Evolutionary conservation across 306 rosid species (phyloP).

Genomic region (Echinosophora koreensis): DNA sequence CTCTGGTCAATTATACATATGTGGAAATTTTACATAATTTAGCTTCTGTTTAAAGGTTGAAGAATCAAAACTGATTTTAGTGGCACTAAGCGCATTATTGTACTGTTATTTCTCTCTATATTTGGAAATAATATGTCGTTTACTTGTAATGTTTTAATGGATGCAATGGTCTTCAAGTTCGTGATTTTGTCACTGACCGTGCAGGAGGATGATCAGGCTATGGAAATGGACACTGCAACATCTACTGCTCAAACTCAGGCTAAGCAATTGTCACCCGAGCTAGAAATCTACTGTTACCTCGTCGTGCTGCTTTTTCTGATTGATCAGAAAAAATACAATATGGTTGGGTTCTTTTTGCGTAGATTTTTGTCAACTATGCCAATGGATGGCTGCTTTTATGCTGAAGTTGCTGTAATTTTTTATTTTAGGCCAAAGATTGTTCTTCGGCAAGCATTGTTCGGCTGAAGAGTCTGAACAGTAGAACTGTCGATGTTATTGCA

Average conservation of each 20-base stretch:
- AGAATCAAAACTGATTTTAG: neutral
- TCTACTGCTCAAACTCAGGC: conserved; percentile 67
- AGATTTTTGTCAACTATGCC: neutral
- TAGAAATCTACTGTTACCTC: conserved; percentile 89
- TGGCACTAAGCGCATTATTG: conserved; percentile 21
- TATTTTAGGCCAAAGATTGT: conserved; percentile 83
- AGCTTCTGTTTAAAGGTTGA: neutral
- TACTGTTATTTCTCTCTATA: neutral
- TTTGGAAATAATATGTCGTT: conserved; percentile 9
- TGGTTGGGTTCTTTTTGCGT: conserved; percentile 56
- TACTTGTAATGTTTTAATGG: conserved; percentile 2
- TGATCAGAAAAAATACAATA: conserved; percentile 86
- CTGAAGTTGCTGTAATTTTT: conserved; percentile 24
- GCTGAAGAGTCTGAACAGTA: conserved; percentile 81
- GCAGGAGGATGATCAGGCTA: conserved; percentile 89
- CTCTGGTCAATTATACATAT: conserved; percentile 6
- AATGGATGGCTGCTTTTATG: conserved; percentile 10
- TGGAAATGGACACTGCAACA: conserved; percentile 91
- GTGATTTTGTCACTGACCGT: conserved; percentile 27
- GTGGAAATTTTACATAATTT: neutral
- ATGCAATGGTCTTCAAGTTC: conserved; percentile 17
- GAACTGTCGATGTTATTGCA: conserved; percentile 94
- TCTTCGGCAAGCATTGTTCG: conserved; percentile 88
- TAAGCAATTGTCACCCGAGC: conserved; percentile 84
- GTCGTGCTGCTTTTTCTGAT: conserved; percentile 86